Evolutionary conservation across 2,329 filamentous ascomycete genomes (phyloP).

Genomic region (Penicillium digitatum): DNA sequence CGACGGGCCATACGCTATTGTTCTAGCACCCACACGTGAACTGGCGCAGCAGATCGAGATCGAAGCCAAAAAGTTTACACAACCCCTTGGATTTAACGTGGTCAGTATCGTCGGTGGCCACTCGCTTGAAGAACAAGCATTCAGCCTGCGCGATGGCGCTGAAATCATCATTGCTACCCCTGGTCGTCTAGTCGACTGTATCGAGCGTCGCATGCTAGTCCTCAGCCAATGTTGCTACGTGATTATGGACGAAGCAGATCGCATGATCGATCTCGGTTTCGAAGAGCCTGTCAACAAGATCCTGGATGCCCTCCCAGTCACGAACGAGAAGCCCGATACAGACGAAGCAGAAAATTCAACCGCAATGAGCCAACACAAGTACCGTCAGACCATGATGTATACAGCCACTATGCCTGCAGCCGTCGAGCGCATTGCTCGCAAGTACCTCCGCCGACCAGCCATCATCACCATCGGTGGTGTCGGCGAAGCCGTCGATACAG

Average conservation of each 20-base stretch:
- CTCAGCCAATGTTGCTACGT: conserved; percentile 96
- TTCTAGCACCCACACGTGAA: conserved; percentile 93
- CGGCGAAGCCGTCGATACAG: conserved; percentile 94
- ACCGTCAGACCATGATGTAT: conserved; percentile 99
- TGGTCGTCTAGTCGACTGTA: conserved; percentile 93
- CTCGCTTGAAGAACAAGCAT: conserved; percentile 88
- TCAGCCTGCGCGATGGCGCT: conserved; percentile 82
- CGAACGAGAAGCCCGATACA: conserved; percentile 91
- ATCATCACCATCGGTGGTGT: conserved; percentile 92
- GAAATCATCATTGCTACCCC: conserved; percentile 99
- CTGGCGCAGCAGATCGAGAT: conserved; percentile 95
- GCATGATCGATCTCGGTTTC: conserved; percentile 98
- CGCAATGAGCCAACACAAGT: conserved; percentile 80
- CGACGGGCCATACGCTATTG: conserved; percentile 94
- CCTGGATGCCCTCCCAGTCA: conserved; percentile 83
- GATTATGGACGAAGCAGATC: conserved; percentile 99
- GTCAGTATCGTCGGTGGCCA: conserved; percentile 98
- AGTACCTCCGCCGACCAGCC: conserved; percentile 88
- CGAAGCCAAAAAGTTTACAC: conserved; percentile 89
- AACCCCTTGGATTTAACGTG: conserved; percentile 84
- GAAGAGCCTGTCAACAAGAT: conserved; percentile 98
- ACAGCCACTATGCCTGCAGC: conserved; percentile 94
- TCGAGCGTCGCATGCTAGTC: conserved; percentile 86
- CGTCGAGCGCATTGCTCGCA: conserved; percentile 93
- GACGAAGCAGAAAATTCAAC: conserved; percentile 83